These are phyloP conservation scores for Epichloe festucae DNA, from an alignment of 2,329 filamentous ascomycete species.

Conservation along the genomic window DNA sequence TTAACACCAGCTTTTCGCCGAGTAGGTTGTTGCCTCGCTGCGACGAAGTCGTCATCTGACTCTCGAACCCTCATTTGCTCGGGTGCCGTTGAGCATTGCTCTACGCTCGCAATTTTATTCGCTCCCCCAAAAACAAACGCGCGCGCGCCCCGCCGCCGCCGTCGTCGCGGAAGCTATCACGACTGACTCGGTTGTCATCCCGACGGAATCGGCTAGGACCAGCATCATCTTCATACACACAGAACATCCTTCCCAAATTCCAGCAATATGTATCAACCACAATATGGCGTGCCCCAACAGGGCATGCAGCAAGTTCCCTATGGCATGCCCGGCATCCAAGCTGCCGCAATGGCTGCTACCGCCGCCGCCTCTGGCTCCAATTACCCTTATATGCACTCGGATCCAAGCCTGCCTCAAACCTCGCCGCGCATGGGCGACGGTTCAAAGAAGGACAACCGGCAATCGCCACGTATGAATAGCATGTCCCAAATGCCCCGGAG, in stretches of 20 bases:
- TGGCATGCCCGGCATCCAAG: conserved; percentile 70
- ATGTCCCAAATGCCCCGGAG: conserved; percentile 50
- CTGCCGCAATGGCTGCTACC: conserved; percentile 82
- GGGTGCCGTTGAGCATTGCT: conserved; percentile 5
- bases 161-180: not conserved
- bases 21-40: conserved; percentile 9
- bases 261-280: conserved; percentile 62
- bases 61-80: conserved; percentile 6
- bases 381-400: conserved; percentile 60
- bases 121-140: conserved; percentile 4
- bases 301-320: conserved; percentile 57
- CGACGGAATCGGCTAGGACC: not conserved
- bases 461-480: conserved; percentile 63
- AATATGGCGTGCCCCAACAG: conserved; percentile 60
- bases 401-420: conserved; percentile 53
- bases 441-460: conserved; percentile 56
- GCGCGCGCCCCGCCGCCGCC: not conserved
- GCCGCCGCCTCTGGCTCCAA: conserved; percentile 78
- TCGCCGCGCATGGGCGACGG: conserved; percentile 72
- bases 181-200: not conserved
- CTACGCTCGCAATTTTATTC: conserved; percentile 8
- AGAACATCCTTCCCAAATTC: conserved; percentile 30
- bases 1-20: too few species aligned
- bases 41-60: conserved; percentile 13
- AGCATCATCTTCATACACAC: conserved; percentile 16